Evolutionary conservation across 345 rosid genomes (phyloP), one percentile per base, ranked within the genome.

Genomic region (Linum lewisii): DNA sequence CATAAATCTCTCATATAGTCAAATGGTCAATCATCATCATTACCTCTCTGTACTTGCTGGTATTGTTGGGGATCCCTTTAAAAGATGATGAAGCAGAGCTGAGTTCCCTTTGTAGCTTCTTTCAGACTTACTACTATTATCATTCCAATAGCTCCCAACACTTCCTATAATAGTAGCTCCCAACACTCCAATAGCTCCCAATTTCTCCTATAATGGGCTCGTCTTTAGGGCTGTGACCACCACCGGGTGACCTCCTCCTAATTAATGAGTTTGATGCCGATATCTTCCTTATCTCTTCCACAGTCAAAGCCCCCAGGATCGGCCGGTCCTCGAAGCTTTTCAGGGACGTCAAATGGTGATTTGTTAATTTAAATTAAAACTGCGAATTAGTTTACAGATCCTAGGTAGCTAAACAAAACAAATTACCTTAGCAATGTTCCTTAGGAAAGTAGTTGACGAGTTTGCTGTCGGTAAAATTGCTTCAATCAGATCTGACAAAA

Each of bases 31-130:
- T 55, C 23, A 22, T n/a, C 34, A 61, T 22, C 51, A 24, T 29
- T 82, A 87, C 99, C 97, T 94, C 99, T 79, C 84, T 75, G 66
- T 90, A 94, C 77, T 90, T 87, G 81, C 97, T 90, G 58, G 78
- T 87, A 24, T 92, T 82, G 76, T 85, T 94, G 4, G 97, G 96
- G 68, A 84, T 85, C 54, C 97, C 96, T 76, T 90, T 94, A 65
- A 75, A 79, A 16, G 97, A 77, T 58, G 87, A 77, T 60, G 87
- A 69, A 22, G 60, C 76, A 23, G 62, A 11, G 47, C 47, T 42
- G 47, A 42, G 18, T 11, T 42, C 47, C 47, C 13, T 42, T n/a
- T n/a, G n/a, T n/a, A n/a, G n/a, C n/a, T n/a, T n/a, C n/a, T n/a
- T n/a, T n/a, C n/a, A n/a, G n/a, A n/a, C 47, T 42, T 42, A 16